A percentile compares a stretch with the other conserved stretches of the same genome.
phyloP scores from a whole-genome alignment of 768 basidiomycete genomes.

The Neoboletus subvelutipes region DNA sequence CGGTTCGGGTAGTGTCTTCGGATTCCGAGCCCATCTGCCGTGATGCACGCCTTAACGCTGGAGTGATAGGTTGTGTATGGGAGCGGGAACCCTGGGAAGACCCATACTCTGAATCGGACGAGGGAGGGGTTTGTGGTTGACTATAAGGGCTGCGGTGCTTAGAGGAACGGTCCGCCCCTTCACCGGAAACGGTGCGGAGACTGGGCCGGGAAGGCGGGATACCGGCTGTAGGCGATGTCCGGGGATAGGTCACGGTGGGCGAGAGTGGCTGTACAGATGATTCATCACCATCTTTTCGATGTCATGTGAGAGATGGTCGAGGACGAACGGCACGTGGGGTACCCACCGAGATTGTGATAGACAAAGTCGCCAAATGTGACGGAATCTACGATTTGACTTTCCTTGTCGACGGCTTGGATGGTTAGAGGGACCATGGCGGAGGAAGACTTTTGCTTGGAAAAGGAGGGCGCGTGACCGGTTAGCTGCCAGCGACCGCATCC shows the following conservation, averaged over 20 bases:
- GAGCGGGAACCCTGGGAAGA: slow-evolving; percentile 26
- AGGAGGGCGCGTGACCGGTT: slow-evolving; percentile 57
- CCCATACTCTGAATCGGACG: slow-evolving; percentile 39
- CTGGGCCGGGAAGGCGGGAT: slow-evolving; percentile 15
- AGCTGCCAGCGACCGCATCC: slow-evolving; percentile 62
- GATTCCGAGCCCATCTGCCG: slow-evolving; percentile 28
- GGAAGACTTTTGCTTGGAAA: slow-evolving; percentile 39
- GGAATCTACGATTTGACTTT: slow-evolving; percentile 56
- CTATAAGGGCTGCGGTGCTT: slow-evolving; percentile 42
- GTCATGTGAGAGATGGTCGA: background rate
- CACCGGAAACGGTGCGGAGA: slow-evolving; percentile 32
- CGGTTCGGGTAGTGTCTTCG: slow-evolving; percentile 50
- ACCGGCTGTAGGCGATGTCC: background rate
- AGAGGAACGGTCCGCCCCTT: slow-evolving; percentile 24
- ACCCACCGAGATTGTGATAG: slow-evolving; percentile 52
- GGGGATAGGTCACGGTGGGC: slow-evolving; percentile 1
- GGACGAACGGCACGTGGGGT: background rate
- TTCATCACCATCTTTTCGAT: slow-evolving; percentile 10
- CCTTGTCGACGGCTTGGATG: slow-evolving; percentile 59
- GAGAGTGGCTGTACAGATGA: background rate
- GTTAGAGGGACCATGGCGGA: slow-evolving; percentile 52
- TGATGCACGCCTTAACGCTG: slow-evolving; percentile 23
- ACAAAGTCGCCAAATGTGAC: slow-evolving; percentile 72
- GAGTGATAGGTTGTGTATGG: slow-evolving; percentile 4
- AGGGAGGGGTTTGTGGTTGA: slow-evolving; percentile 41